Evolutionary conservation across 192 early-diverging fungal species (phyloP).

Genomic region (Podila epigama): DNA sequence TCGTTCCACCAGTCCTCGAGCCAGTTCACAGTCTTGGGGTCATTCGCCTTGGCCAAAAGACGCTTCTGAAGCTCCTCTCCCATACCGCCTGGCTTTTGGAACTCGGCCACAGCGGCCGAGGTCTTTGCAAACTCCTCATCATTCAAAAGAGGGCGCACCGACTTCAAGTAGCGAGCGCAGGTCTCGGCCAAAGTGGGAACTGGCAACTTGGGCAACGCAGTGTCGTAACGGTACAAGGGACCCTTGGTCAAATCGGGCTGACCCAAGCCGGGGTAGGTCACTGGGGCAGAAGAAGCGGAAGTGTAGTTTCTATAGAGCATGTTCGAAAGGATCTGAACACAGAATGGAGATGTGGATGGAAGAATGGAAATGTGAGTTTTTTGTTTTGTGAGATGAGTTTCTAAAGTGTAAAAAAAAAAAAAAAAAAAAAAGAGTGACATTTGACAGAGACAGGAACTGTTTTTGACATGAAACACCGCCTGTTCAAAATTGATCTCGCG

Average conservation of each 20-base stretch:
- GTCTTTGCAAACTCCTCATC: constrained; percentile 77
- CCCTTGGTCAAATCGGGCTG: constrained; percentile 56
- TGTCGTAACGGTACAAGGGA: constrained; percentile 78
- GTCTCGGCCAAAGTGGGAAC: constrained; percentile 89
- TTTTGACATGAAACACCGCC: too few species aligned
- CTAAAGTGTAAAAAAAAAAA: not conserved
- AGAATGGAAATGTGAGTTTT: not conserved
- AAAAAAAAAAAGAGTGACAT: not conserved
- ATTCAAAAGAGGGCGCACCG: constrained; percentile 75
- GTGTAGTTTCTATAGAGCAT: constrained; percentile 56
- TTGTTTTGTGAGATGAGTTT: not conserved
- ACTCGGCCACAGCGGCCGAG: constrained; percentile 73
- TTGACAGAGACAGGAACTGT: not conserved
- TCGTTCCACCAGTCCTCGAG: constrained; percentile 99
- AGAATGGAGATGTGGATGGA: not conserved
- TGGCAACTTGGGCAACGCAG: constrained; percentile 84
- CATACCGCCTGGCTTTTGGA: constrained; percentile 78
- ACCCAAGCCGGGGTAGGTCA: constrained; percentile 15
- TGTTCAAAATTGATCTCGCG: too few species aligned
- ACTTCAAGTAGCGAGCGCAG: constrained; percentile 80
- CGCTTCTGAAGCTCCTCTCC: constrained; percentile 89
- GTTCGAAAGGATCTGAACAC: constrained; percentile 43
- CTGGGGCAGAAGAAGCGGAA: constrained; percentile 15
- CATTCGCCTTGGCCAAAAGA: constrained; percentile 75
- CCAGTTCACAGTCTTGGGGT: constrained; percentile 85